Conservation (phyloP, 345 rosid genomes). For the Geranium rotundifolium region DNA sequence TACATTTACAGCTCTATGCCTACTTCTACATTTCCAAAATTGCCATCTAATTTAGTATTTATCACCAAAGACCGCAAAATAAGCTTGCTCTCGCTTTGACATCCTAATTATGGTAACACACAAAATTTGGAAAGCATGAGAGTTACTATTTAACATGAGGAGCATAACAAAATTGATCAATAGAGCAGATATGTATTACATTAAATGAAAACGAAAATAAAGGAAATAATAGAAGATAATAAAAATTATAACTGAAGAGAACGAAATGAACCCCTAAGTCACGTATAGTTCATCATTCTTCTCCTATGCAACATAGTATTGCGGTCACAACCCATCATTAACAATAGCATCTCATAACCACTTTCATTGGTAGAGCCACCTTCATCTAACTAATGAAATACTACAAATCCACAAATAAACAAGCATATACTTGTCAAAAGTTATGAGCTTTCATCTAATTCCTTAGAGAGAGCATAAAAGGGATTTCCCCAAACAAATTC, state of each 20-base stretch:
- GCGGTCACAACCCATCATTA: neutral
- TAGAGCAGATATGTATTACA: too few species aligned
- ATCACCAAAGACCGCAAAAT: too few species aligned
- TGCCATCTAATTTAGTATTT: neutral
- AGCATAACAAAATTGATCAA: too few species aligned
- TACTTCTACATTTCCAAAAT: neutral
- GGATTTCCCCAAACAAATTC: too few species aligned
- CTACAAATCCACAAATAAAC: neutral
- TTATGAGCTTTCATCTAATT: neutral
- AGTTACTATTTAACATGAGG: too few species aligned
- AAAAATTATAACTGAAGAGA: too few species aligned
- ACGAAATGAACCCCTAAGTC: neutral
- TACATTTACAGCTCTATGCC: neutral
- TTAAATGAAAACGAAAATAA: too few species aligned
- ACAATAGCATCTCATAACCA: neutral
- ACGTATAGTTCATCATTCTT: neutral
- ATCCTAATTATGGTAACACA: too few species aligned
- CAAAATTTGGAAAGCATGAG: too few species aligned
- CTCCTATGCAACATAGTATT: neutral
- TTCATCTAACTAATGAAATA: neutral
- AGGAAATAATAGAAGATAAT: too few species aligned
- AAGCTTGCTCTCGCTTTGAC: too few species aligned
- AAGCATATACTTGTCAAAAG: neutral
- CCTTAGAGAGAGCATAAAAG: too few species aligned
- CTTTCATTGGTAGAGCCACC: neutral